Evolutionary conservation across 1,284 basidiomycete genomes (phyloP).

Genomic region (Cutaneotrichosporon sp.): DNA sequence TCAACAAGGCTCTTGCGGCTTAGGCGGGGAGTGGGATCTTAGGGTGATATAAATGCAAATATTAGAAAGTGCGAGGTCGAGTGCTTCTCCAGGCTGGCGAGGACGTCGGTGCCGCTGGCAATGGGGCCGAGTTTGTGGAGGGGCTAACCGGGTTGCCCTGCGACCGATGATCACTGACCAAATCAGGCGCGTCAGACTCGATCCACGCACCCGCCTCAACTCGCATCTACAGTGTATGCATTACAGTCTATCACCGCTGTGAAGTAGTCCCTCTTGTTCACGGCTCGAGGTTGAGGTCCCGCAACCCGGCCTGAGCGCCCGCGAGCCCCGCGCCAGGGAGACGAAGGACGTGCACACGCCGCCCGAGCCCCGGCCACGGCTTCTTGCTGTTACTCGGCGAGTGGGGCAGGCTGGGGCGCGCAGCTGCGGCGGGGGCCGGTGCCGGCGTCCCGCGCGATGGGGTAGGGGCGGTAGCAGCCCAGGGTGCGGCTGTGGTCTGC

Average conservation of each 20-base stretch:
- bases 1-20: conserved; percentile 55
- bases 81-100: no score
- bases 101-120: no score
- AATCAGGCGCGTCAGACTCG: not conserved
- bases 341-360: conserved; percentile 37
- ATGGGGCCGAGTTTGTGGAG: not conserved
- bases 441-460: not conserved
- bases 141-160: no score
- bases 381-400: conserved; percentile 59
- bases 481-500: not conserved
- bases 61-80: not conserved
- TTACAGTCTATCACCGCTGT: conserved; percentile 1
- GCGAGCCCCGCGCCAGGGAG: conserved; percentile 13
- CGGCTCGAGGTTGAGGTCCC: conserved; percentile 7
- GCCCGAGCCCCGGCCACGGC: conserved; percentile 77
- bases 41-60: conserved; percentile 1
- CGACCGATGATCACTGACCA: no score
- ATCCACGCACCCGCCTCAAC: no score
- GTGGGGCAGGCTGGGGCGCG: conserved; percentile 13
- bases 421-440: conserved; percentile 52
- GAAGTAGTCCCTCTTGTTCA: no score
- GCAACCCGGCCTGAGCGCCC: conserved; percentile 2
- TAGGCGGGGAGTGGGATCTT: conserved; percentile 11
- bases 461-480: not conserved
- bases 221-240: not conserved